These are phyloP conservation scores for Camellia lanceoleosa DNA, from an alignment of 148 eudicot species.

Conservation along the genomic window DNA sequence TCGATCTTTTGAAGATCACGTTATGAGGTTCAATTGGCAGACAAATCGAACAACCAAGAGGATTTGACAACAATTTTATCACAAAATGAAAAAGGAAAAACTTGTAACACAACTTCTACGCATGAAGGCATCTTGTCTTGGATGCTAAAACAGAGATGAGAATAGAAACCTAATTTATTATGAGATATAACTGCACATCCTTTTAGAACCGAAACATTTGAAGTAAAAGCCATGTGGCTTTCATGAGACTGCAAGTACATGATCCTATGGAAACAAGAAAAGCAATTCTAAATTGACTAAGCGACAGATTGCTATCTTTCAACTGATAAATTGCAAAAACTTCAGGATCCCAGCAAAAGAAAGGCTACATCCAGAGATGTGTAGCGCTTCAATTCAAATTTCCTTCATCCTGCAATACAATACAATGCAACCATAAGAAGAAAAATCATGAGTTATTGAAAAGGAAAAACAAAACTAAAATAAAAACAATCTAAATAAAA, in stretches of 20 bases:
- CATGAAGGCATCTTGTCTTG: neutral
- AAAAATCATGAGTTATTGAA: neutral
- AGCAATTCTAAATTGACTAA: neutral
- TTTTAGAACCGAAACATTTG: neutral
- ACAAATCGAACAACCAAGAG: neutral
- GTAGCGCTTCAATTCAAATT: conserved; percentile 11
- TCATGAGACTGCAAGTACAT: neutral
- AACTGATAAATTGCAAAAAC: neutral
- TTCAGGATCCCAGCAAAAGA: conserved; percentile 6
- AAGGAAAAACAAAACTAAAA: neutral
- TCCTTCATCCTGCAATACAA: conserved; percentile 13
- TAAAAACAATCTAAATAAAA: neutral
- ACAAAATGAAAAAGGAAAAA: neutral
- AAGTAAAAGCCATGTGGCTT: neutral
- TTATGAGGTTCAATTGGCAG: neutral
- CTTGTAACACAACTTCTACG: neutral
- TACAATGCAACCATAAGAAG: neutral
- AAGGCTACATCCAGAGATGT: neutral
- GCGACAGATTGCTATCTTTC: neutral
- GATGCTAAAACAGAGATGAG: neutral
- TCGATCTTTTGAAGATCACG: neutral
- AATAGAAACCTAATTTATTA: neutral
- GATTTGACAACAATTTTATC: neutral
- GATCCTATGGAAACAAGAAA: neutral
- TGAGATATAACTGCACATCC: neutral